Base-by-base conservation (phyloP, 1,284 basidiomycete genomes). In the Inonotus obliquus region DNA sequence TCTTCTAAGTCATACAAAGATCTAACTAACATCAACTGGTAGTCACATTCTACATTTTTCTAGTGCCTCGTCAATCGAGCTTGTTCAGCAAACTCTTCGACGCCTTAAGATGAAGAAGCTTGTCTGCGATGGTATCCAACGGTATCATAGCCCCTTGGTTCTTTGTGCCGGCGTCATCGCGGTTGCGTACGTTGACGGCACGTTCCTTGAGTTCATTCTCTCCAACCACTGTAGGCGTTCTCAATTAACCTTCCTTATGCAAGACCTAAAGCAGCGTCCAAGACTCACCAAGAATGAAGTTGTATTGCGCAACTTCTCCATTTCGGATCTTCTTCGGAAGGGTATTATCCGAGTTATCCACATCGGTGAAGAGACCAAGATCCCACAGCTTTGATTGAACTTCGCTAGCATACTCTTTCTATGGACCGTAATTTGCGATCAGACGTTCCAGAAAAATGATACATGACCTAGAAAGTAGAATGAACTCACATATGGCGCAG, bases 291-390 rank as follows among this genome's bases (percentile, higher is more conserved):
- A 98, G 82, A 69, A 98, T 94, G 73, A 98, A 98, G 79, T 98
- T 99, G 79, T 97, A 97, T 72, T 96, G 94, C 29, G 92, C 89
- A 66, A 94, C 85, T 75, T 96, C 92, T 32, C 89, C 93, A 70
- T 94, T 96, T 32, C 93, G 83, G 70, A 99, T 94, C 83, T 98
- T 99, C 84, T 99, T 99, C 66, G 86, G 89, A 32, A 99, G 83
- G 1, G 97, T 99, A 73, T 98, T 92, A 60, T 92, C 88, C 32
- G 90, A 86, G 65, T 96, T 88, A 74, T 99, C 97, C 14, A 92
- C 94, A 69, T 99, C 97, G 41, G 91, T 89, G 70, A 84, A 98
- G 61, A 99, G 77, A 2, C 93, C 94, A 6, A 83, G 76, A 59
- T 82, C 80, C 66, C 80, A 81, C 13, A 99, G 82, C 65, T 79